Evolutionary conservation across 768 basidiomycete genomes (phyloP).

Genomic region (Ramaria sp.): DNA sequence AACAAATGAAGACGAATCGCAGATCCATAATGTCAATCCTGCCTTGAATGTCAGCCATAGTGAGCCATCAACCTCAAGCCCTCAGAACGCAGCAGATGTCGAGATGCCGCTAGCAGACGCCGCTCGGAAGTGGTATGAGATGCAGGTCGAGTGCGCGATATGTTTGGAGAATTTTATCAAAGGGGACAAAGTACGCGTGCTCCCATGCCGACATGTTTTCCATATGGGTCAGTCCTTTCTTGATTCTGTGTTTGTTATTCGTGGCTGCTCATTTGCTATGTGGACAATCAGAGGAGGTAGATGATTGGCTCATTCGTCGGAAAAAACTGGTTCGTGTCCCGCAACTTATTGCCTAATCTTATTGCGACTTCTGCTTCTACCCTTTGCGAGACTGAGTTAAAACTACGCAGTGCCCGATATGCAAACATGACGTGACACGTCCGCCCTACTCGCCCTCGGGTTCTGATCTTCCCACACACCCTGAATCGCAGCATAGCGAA

Average conservation of each 20-base stretch:
- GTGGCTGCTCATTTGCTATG: no score
- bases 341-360: background rate
- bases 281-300: slow-evolving; percentile 50
- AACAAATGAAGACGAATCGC: background rate
- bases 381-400: slow-evolving; percentile 9
- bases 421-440: slow-evolving; percentile 85
- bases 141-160: slow-evolving; percentile 84
- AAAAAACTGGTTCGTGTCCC: slow-evolving; percentile 71
- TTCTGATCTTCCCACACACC: slow-evolving; percentile 3
- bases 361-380: background rate
- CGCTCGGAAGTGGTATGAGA: slow-evolving; percentile 50
- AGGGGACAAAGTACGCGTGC: slow-evolving; percentile 82
- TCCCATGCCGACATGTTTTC: slow-evolving; percentile 94
- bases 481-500: slow-evolving; percentile 2
- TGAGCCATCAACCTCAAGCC: background rate
- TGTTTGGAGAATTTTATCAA: slow-evolving; percentile 79
- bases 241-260: no score
- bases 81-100: background rate
- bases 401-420: slow-evolving; percentile 67
- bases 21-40: background rate
- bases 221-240: slow-evolving; percentile 38
- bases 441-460: slow-evolving; percentile 16
- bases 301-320: slow-evolving; percentile 84
- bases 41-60: no score
- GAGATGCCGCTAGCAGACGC: slow-evolving; percentile 2